Conservation (phyloP, 768 basidiomycete species). For the Agaricus sinodeliciosus region DNA sequence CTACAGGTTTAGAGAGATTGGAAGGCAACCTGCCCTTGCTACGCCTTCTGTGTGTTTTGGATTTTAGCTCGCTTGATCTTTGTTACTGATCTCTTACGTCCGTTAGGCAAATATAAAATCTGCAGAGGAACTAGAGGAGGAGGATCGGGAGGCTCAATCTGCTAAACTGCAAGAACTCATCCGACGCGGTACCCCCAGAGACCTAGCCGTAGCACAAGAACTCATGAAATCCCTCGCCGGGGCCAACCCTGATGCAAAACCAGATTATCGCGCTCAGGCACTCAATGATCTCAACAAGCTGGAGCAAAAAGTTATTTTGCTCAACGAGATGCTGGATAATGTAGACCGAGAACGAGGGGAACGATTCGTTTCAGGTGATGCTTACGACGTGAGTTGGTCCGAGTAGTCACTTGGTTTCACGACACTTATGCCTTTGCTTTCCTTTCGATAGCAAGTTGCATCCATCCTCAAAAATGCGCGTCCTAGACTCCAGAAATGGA, state of each 20-base stretch:
- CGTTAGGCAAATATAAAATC: slow-evolving; percentile 74
- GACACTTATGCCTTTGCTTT: slow-evolving; percentile 7
- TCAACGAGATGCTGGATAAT: slow-evolving; percentile 97
- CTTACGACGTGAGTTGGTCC: slow-evolving; percentile 66
- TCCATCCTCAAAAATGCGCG: slow-evolving; percentile 72
- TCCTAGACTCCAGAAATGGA: slow-evolving; percentile 97
- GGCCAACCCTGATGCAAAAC: slow-evolving; percentile 90
- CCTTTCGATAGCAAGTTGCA: slow-evolving; percentile 80
- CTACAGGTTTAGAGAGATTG: slow-evolving; percentile 61
- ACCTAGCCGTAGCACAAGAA: slow-evolving; percentile 93
- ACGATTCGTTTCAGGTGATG: slow-evolving; percentile 81
- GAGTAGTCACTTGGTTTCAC: not conserved
- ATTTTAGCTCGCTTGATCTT: not conserved
- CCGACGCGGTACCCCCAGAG: slow-evolving; percentile 89
- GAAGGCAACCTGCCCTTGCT: slow-evolving; percentile 24
- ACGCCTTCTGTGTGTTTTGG: slow-evolving; percentile 34
- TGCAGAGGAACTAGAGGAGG: slow-evolving; percentile 92
- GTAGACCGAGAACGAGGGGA: slow-evolving; percentile 69
- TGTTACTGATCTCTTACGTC: not conserved
- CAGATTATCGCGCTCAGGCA: slow-evolving; percentile 89
- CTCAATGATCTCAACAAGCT: slow-evolving; percentile 88
- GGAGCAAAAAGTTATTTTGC: slow-evolving; percentile 89
- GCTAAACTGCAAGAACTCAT: slow-evolving; percentile 99
- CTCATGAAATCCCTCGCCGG: slow-evolving; percentile 95
- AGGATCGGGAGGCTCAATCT: slow-evolving; percentile 90